Percentiles rank a stretch among this genome's conserved stretches.
Conservation (phyloP, 1,284 basidiomycete genomes). For the Trametes versicolor region DNA sequence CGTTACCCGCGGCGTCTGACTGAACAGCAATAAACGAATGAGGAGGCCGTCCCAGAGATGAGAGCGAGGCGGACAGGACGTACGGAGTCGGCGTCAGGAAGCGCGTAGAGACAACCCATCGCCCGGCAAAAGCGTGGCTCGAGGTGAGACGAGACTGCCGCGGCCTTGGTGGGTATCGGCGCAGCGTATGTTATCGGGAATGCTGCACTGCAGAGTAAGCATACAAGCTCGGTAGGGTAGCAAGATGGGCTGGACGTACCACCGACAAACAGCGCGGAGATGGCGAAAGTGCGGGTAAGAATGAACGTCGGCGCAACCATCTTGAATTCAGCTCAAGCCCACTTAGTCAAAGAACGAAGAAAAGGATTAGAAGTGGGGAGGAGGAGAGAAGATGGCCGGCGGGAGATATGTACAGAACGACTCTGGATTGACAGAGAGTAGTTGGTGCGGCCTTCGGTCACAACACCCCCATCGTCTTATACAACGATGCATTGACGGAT, state of each 20-base stretch:
- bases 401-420: constrained; percentile 2
- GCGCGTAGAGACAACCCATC: constrained; percentile 19
- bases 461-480: constrained; percentile 10
- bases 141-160: constrained; percentile 34
- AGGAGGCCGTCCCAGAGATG: not conserved
- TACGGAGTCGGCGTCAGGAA: constrained; percentile 5
- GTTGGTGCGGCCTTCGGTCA: constrained; percentile 4
- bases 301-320: constrained; percentile 27
- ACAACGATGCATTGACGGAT: constrained; percentile 18
- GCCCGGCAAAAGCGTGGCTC: constrained; percentile 49
- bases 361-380: constrained; percentile 14
- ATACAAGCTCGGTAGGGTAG: not conserved
- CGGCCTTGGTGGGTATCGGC: constrained; percentile 11
- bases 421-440: constrained; percentile 11
- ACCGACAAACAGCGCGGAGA: constrained; percentile 29
- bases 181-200: constrained; percentile 23
- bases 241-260: constrained; percentile 6
- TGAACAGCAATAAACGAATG: not conserved
- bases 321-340: constrained; percentile 16
- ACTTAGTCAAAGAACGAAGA: constrained; percentile 23
- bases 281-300: constrained; percentile 31
- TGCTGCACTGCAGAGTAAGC: constrained; percentile 10
- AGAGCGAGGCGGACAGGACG: not conserved
- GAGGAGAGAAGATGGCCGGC: not conserved
- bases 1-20: constrained; percentile 1